phyloP scores from a whole-genome alignment of 345 rosid species.

The Tarenaya hassleriana region DNA sequence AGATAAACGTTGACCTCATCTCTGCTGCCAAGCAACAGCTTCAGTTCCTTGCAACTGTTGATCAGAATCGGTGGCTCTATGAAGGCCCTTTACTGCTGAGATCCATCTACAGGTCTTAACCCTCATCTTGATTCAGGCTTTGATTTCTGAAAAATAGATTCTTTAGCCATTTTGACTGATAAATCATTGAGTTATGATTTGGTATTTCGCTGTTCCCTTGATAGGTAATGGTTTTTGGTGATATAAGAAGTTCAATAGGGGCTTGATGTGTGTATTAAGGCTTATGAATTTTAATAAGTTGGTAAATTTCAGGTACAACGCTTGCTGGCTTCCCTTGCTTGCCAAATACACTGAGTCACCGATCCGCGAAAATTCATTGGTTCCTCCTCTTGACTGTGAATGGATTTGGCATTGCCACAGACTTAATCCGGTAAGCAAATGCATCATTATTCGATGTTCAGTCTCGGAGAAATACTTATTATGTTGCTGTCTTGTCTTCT shows the following conservation, averaged over 20 bases:
- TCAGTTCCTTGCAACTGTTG: conserved; percentile 61
- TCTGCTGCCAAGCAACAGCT: conserved; percentile 76
- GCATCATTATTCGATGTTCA: too few relatives aligned
- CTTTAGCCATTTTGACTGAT: too few relatives aligned
- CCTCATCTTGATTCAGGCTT: too few relatives aligned
- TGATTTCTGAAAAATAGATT: too few relatives aligned
- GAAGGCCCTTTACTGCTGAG: conserved; percentile 59
- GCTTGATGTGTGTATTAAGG: too few relatives aligned
- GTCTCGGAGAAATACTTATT: too few relatives aligned
- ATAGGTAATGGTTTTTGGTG: too few relatives aligned
- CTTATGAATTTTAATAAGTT: too few relatives aligned
- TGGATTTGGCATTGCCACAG: conserved; percentile 99
- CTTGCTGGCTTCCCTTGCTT: conserved; percentile 94
- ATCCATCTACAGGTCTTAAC: conserved; percentile 85
- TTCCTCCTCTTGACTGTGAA: conserved; percentile 95
- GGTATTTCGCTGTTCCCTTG: too few relatives aligned
- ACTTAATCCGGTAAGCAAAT: conserved; percentile 82
- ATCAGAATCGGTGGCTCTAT: conserved; percentile 66
- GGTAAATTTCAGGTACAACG: conserved; percentile 64
- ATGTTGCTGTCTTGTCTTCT: conserved; percentile 24
- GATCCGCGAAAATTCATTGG: conserved; percentile 52
- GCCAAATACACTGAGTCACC: conserved; percentile 46
- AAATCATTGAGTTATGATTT: too few relatives aligned
- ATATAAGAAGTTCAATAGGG: too few relatives aligned
- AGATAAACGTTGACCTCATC: conserved; percentile 49